Evolutionary conservation across 495 filamentous ascomycete species (phyloP).

Genomic region (Penicillium paxilli): DNA sequence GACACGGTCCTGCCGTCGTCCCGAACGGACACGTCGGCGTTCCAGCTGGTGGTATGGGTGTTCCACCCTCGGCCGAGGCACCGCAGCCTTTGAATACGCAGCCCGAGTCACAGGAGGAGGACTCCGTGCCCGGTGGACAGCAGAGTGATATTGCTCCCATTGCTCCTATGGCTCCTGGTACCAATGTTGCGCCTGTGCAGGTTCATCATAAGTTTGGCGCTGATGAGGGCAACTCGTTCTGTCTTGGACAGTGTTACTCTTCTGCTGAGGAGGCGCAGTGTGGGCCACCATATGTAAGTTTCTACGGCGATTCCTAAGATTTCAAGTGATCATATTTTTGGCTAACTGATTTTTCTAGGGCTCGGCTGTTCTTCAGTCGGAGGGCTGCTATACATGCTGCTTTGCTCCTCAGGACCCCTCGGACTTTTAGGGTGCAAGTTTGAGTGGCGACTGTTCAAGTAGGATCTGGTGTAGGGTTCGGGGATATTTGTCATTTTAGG

Average conservation of each 20-base stretch:
- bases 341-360: slow-evolving; percentile 7
- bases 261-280: slow-evolving; percentile 14
- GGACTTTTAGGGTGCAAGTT: slow-evolving; percentile 12
- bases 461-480: neutral
- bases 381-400: slow-evolving; percentile 23
- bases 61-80: neutral
- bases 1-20: neutral
- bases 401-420: slow-evolving; percentile 18
- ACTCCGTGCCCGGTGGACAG: neutral
- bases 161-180: slow-evolving; percentile 11
- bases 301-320: too few relatives aligned
- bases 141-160: slow-evolving; percentile 13
- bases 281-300: slow-evolving; percentile 21
- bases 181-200: slow-evolving; percentile 14
- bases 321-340: too few relatives aligned
- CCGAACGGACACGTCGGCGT: neutral
- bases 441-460: too few relatives aligned
- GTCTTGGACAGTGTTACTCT: slow-evolving; percentile 23
- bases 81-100: neutral
- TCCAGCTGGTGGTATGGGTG: neutral
- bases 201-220: slow-evolving; percentile 6
- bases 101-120: neutral
- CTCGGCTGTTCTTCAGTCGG: slow-evolving; percentile 8
- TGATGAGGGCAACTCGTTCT: slow-evolving; percentile 31
- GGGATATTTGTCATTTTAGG: neutral